Base-by-base conservation (phyloP, 2,329 filamentous ascomycete species). In the Colletotrichum brevisporum region DNA sequence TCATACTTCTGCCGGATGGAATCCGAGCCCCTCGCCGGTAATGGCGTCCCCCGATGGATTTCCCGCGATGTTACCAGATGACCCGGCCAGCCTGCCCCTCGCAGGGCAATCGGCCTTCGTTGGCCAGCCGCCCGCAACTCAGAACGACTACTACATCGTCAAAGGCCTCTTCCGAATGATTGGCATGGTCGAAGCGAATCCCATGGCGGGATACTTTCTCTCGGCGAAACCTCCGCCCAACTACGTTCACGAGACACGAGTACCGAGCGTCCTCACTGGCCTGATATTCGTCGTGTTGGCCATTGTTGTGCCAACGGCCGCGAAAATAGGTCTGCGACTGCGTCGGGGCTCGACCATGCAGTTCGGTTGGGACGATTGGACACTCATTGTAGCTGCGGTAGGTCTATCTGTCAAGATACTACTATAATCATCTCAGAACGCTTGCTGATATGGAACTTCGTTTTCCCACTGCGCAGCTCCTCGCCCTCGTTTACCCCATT, bases 361-460 rank as follows among this genome's bases (percentile, higher is more conserved):
- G 27, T 76, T 78, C n/a, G 79, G 78, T 3, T 64, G 71, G 26
- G 79, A 81, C 66, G 79, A 81, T 55, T 75, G 73, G 64, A 71
- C 76, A 2, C 77, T 79, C 36, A 72, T 78, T 21, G 74, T 74
- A n/a, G 79, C 77, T 16, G 75, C 74, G 39, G 74, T 78, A 71
- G 60, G 76, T 74, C 9, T 24, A 9, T 10, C 21, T 13, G 6
- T 24, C 6, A 50, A 10, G 10, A 18, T 12, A 6, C n/a, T 4
- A 12, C n/a, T 12, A 12, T 50, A 18, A 21, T 12, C 2, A 9
- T 50, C n/a, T 10, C 24, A 9, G 47, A 21, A 10, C 55, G 63
- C 16, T 58, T 66, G 21, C 60, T 69, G 21, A 65, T 36, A 43
- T 16, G n/a, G n/a, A 59, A 31, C 4, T 45, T 13, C 2, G 27